Conservation (phyloP, 345 rosid species). For the Syzygium jambos region DNA sequence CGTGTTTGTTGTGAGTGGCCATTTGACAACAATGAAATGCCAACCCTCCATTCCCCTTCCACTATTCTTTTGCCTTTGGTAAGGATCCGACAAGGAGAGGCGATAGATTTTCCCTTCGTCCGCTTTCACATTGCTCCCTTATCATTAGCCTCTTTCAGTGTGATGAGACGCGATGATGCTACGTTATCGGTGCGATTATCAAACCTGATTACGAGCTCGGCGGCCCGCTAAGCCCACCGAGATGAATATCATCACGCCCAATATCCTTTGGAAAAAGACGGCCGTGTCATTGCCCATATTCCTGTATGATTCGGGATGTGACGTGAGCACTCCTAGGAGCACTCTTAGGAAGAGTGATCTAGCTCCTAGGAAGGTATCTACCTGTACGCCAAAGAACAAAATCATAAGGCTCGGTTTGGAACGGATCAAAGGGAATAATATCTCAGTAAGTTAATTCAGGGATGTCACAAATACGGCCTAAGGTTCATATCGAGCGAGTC, state of each 20-base stretch:
- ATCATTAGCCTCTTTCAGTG: neutral
- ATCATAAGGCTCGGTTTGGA: too few relatives aligned
- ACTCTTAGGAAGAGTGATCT: too few relatives aligned
- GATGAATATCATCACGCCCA: too few relatives aligned
- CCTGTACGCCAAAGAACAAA: too few relatives aligned
- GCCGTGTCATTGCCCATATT: too few relatives aligned
- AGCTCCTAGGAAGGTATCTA: too few relatives aligned
- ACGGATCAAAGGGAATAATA: too few relatives aligned
- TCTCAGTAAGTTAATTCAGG: too few relatives aligned
- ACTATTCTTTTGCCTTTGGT: neutral
- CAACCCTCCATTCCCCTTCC: neutral
- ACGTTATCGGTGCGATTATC: neutral
- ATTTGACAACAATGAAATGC: neutral
- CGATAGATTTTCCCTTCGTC: neutral
- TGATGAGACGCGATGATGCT: neutral
- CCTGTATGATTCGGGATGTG: too few relatives aligned
- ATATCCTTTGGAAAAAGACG: too few relatives aligned
- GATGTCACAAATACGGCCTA: neutral
- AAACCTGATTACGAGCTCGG: neutral
- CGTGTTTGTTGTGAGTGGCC: neutral
- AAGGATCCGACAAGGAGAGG: neutral
- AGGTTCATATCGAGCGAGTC: neutral
- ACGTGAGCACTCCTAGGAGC: too few relatives aligned
- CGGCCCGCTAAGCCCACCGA: neutral
- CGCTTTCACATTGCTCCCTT: neutral